Conservation (phyloP, 805 yeast genomes). For the Ogataea salicorniae region DNA sequence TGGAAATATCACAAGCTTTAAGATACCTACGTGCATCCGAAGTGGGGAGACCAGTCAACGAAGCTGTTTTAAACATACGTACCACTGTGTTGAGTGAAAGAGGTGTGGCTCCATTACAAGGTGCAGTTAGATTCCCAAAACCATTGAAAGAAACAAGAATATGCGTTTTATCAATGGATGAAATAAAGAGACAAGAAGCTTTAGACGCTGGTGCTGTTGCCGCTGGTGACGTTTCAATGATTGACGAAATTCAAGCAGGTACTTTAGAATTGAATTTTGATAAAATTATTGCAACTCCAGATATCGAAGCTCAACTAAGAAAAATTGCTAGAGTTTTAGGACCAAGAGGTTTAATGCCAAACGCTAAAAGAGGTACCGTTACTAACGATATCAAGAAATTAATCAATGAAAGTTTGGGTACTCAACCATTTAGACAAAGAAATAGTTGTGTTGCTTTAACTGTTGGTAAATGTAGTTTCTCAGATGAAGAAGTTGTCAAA, state of each 20-base stretch:
- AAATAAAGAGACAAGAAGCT: conserved; percentile 48
- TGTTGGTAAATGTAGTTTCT: conserved; percentile 71
- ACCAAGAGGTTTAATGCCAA: conserved; percentile 86
- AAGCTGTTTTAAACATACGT: conserved; percentile 64
- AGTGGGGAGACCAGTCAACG: conserved; percentile 74
- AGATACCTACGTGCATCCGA: conserved; percentile 82
- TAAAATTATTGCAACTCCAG: conserved; percentile 82
- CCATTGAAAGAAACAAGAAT: conserved; percentile 63
- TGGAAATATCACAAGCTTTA: conserved; percentile 69
- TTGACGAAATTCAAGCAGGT: conserved; percentile 54
- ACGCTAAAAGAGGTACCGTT: conserved; percentile 81
- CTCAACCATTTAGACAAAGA: conserved; percentile 74
- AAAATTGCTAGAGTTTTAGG: conserved; percentile 79
- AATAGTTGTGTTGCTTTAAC: conserved; percentile 57
- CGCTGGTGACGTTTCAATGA: conserved; percentile 69
- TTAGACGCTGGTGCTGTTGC: conserved; percentile 53
- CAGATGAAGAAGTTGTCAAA: conserved; percentile 67
- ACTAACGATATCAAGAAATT: conserved; percentile 54
- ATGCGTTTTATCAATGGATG: conserved; percentile 61
- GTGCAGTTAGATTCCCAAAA: conserved; percentile 66
- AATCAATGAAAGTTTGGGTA: conserved; percentile 54
- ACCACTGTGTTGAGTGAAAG: conserved; percentile 63
- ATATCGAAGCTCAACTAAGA: conserved; percentile 56
- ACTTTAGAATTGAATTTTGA: conserved; percentile 56
- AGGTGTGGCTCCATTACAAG: conserved; percentile 72